Percentiles rank a stretch among this genome's conserved stretches.
phyloP scores from a whole-genome alignment of 305 asterid species.

The Fraxinus baroniana region DNA sequence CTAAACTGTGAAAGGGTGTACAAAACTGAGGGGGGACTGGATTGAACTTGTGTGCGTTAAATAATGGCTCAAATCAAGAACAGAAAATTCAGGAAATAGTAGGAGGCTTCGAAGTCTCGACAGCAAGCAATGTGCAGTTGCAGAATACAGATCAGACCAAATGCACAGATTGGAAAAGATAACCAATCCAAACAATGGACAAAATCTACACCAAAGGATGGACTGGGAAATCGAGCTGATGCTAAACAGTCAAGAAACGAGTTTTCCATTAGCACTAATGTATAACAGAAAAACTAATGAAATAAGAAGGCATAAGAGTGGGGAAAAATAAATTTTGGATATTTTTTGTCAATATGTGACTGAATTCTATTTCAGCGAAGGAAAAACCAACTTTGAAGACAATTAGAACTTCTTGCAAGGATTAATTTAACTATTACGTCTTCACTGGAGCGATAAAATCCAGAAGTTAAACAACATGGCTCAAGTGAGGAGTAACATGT shows the following conservation, averaged over 20 bases:
- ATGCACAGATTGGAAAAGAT: neutral
- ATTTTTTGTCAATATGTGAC: neutral
- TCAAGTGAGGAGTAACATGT: neutral
- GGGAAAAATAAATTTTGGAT: neutral
- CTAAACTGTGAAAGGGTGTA: neutral
- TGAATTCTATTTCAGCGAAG: neutral
- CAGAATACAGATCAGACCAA: neutral
- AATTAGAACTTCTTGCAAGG: neutral
- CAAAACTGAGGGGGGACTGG: neutral
- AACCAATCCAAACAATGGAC: neutral
- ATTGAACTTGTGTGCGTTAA: neutral
- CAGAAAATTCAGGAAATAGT: neutral
- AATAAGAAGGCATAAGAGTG: neutral
- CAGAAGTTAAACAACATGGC: neutral
- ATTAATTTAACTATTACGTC: neutral
- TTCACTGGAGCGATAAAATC: neutral
- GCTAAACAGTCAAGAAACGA: neutral
- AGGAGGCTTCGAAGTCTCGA: neutral
- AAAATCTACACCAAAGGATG: neutral
- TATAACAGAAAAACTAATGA: neutral
- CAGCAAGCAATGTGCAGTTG: neutral
- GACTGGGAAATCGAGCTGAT: neutral
- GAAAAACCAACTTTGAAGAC: neutral
- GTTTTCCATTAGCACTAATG: neutral
- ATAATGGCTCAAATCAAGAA: neutral